A percentile compares a stretch with the other conserved stretches of the same genome.
Evolutionary conservation across 208 protist genomes (phyloP).

Genomic region (Leishmania lainsoni): DNA sequence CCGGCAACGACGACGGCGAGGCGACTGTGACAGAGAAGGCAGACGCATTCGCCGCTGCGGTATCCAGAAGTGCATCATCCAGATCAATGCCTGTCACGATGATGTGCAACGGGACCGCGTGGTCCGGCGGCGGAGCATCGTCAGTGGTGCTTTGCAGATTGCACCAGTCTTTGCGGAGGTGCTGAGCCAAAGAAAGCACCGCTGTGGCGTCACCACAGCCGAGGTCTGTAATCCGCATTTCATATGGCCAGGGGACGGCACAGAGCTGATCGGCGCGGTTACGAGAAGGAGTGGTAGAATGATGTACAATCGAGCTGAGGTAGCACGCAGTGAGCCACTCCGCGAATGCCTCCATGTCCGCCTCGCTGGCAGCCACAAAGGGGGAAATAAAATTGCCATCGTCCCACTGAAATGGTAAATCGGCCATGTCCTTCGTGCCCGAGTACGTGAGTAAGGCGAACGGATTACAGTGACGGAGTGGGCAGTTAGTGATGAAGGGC

Average conservation of each 20-base stretch:
- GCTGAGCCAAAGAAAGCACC: slow-evolving; percentile 33
- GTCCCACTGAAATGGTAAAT: slow-evolving; percentile 84
- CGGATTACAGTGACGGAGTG: neutral
- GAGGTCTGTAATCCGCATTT: slow-evolving; percentile 55
- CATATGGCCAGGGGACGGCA: neutral
- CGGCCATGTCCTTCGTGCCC: slow-evolving; percentile 10
- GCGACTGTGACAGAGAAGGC: neutral
- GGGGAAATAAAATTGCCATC: slow-evolving; percentile 77
- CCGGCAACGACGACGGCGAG: slow-evolving; percentile 13
- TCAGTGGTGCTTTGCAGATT: slow-evolving; percentile 11
- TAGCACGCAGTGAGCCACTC: slow-evolving; percentile 35
- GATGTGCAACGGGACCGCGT: neutral
- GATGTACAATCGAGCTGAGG: slow-evolving; percentile 7
- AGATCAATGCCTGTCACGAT: slow-evolving; percentile 58
- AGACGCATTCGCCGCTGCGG: slow-evolving; percentile 20
- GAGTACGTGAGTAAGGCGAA: neutral
- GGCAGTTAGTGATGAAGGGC: neutral
- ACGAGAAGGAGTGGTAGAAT: neutral
- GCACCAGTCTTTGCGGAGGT: slow-evolving; percentile 31
- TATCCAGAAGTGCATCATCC: slow-evolving; percentile 54
- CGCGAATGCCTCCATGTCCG: slow-evolving; percentile 38
- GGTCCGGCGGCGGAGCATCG: neutral
- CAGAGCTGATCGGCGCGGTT: neutral
- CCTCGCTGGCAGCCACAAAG: slow-evolving; percentile 54
- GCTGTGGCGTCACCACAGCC: slow-evolving; percentile 74